These are phyloP conservation scores for Coprinopsis cinerea DNA, from an alignment of 768 basidiomycete genomes.

Conservation along the genomic window DNA sequence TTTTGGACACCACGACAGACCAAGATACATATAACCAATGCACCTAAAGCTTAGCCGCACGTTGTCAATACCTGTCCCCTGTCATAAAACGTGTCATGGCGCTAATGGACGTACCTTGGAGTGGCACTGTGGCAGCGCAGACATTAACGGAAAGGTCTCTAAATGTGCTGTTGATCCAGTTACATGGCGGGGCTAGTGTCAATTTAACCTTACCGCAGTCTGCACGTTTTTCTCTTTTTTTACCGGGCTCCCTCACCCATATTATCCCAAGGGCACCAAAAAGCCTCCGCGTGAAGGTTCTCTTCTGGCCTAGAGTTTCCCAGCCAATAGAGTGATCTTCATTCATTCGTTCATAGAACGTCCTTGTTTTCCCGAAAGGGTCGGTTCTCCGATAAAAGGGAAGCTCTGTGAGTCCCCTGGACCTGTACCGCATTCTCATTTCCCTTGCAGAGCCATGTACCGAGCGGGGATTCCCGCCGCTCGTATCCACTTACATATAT, in stretches of 20 bases:
- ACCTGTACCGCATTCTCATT: background rate
- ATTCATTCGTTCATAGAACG: slow-evolving; percentile 1
- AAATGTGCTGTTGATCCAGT: no score
- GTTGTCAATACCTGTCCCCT: background rate
- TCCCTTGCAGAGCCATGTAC: background rate
- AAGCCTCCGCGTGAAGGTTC: background rate
- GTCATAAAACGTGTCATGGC: background rate
- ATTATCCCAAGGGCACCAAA: background rate
- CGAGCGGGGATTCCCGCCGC: background rate
- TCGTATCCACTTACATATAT: background rate
- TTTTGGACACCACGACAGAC: no score
- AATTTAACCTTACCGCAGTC: background rate
- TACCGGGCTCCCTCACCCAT: no score
- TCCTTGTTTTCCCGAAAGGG: slow-evolving; percentile 10
- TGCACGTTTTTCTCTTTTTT: background rate
- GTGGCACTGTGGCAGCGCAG: no score
- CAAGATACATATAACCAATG: background rate
- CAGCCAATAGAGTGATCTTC: slow-evolving; percentile 8
- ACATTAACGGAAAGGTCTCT: background rate
- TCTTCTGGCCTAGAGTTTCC: background rate
- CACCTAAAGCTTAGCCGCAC: no score
- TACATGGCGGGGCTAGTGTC: no score
- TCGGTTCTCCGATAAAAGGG: slow-evolving; percentile 1
- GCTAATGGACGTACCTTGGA: background rate
- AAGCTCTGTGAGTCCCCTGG: background rate